Percentiles rank a stretch among this genome's conserved stretches.
Evolutionary conservation across 176 grass and related monocot genomes (phyloP).

Genomic region (Zizania latifolia): DNA sequence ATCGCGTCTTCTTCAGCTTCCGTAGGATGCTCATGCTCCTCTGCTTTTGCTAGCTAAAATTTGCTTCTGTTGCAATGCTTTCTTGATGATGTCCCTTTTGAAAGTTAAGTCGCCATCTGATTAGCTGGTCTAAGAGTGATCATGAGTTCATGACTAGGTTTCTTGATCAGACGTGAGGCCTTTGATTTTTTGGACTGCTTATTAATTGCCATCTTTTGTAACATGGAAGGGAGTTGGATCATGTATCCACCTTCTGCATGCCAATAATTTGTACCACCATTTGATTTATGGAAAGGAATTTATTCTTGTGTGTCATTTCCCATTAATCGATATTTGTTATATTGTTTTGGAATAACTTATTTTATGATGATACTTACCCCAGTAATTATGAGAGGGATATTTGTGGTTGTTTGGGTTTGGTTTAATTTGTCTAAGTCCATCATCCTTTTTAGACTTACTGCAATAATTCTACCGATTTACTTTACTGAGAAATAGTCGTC

Average conservation of each 20-base stretch:
- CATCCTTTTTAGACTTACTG: no score
- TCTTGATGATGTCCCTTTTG: not conserved
- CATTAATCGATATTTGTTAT: not conserved
- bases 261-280: conserved; percentile 29
- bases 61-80: conserved; percentile 19
- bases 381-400: no score
- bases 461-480: no score
- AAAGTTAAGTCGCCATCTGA: conserved; percentile 15
- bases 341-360: not conserved
- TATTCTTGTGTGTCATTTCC: not conserved
- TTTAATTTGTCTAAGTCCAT: no score
- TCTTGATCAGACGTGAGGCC: conserved; percentile 21
- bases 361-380: not conserved
- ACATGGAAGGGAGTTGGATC: conserved; percentile 3
- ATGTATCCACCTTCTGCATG: no score
- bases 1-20: conserved; percentile 25
- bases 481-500: no score
- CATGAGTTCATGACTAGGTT: conserved; percentile 5
- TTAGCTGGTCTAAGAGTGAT: conserved; percentile 34
- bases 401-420: no score
- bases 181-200: conserved; percentile 15
- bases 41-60: conserved; percentile 26
- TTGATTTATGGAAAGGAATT: not conserved
- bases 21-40: conserved; percentile 21
- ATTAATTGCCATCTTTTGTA: conserved; percentile 36